Percentiles rank a stretch among this genome's conserved stretches.
Evolutionary conservation across 2,329 filamentous ascomycete genomes (phyloP).

Genomic region (Coleophoma crateriformis): DNA sequence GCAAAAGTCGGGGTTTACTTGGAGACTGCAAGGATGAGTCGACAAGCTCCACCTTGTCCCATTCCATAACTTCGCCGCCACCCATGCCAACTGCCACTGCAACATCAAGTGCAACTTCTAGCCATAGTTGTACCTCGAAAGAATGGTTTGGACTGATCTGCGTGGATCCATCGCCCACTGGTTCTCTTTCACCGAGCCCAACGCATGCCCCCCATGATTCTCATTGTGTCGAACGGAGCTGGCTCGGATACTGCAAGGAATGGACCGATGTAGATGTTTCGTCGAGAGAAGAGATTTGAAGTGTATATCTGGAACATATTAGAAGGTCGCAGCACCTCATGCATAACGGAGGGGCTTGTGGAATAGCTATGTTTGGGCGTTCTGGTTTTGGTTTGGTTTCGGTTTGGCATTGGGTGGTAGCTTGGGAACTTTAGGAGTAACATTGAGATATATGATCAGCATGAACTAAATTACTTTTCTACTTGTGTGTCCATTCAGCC

Average conservation of each 20-base stretch:
- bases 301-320: slow-evolving; percentile 7
- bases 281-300: slow-evolving; percentile 21
- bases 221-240: slow-evolving; percentile 19
- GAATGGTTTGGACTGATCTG: slow-evolving; percentile 24
- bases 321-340: background rate
- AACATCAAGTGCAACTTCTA: slow-evolving; percentile 15
- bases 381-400: too few relatives aligned
- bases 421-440: background rate
- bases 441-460: slow-evolving; percentile 1
- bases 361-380: background rate
- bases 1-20: slow-evolving; percentile 50
- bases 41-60: slow-evolving; percentile 27
- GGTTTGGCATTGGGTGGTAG: slow-evolving; percentile 1
- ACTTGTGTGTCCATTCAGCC: slow-evolving; percentile 83
- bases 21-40: slow-evolving; percentile 46
- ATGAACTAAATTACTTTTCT: slow-evolving; percentile 18
- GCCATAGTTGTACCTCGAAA: slow-evolving; percentile 17
- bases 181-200: slow-evolving; percentile 6
- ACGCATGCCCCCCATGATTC: slow-evolving; percentile 8
- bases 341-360: background rate
- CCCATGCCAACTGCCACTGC: slow-evolving; percentile 14
- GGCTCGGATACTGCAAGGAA: slow-evolving; percentile 21
- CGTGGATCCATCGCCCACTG: slow-evolving; percentile 18
- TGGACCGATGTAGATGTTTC: slow-evolving; percentile 10
- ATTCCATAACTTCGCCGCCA: slow-evolving; percentile 28